These are phyloP conservation scores for Isabelozyma gotoi DNA, from an alignment of 805 yeast genomes.

Conservation along the genomic window DNA sequence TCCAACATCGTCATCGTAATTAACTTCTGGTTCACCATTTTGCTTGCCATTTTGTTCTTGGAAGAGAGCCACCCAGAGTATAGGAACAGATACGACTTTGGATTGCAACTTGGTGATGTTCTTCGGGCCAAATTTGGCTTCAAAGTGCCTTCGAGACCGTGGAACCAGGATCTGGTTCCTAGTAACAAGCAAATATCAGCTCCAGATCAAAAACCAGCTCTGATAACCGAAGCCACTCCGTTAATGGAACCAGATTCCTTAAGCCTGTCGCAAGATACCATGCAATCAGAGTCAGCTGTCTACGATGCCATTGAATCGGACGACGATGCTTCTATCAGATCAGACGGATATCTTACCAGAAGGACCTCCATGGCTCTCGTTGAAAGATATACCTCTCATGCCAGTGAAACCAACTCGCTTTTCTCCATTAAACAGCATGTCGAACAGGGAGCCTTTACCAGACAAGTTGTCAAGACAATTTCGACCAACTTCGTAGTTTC, in stretches of 20 bases:
- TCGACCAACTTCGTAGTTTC: slow-evolving; percentile 41
- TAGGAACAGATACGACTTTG: slow-evolving; percentile 41
- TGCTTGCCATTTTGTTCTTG: slow-evolving; percentile 45
- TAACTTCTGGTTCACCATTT: slow-evolving; percentile 33
- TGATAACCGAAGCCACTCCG: neutral
- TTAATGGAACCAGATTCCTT: neutral
- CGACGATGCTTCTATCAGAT: neutral
- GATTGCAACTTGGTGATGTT: slow-evolving; percentile 46
- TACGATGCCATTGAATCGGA: neutral
- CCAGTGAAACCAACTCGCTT: slow-evolving; percentile 3
- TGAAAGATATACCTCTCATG: slow-evolving; percentile 3
- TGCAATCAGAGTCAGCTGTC: neutral
- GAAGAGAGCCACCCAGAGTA: slow-evolving; percentile 51
- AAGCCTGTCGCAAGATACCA: neutral
- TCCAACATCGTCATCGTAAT: slow-evolving; percentile 50
- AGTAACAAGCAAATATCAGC: neutral
- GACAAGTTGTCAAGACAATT: slow-evolving; percentile 29
- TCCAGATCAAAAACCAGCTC: neutral
- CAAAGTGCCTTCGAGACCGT: slow-evolving; percentile 16
- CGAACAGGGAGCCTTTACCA: slow-evolving; percentile 23
- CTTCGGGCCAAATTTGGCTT: slow-evolving; percentile 17
- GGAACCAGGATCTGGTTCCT: slow-evolving; percentile 11
- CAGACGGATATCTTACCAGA: neutral
- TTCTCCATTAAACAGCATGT: slow-evolving; percentile 12
- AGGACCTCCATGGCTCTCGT: slow-evolving; percentile 2